phyloP scores from a whole-genome alignment of 2,329 filamentous ascomycete genomes.

The Aspergillus pseudotamarii region DNA sequence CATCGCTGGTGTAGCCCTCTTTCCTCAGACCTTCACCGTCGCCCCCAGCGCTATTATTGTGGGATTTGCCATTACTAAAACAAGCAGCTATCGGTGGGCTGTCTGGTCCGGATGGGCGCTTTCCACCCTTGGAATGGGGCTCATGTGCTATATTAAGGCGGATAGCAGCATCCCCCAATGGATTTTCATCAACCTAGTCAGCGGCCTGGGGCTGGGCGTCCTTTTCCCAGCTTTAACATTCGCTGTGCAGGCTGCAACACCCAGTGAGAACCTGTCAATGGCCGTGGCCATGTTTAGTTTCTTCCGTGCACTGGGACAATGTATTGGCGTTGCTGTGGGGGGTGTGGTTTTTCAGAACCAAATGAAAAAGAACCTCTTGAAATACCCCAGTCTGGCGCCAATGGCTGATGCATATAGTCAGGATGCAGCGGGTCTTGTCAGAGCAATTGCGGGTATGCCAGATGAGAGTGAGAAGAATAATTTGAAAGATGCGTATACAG shows the following conservation, averaged over 20 bases:
- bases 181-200: conserved; percentile 60
- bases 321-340: conserved; percentile 64
- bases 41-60: conserved; percentile 61
- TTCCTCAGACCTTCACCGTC: conserved; percentile 64
- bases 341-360: conserved; percentile 70
- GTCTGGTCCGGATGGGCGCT: conserved; percentile 57
- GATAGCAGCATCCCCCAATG: conserved; percentile 56
- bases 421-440: conserved; percentile 60
- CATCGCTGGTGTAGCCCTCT: conserved; percentile 58
- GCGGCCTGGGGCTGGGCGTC: conserved; percentile 64
- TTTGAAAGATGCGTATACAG: conserved; percentile 55
- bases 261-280: conserved; percentile 59
- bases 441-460: conserved; percentile 58
- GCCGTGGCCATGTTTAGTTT: conserved; percentile 66
- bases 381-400: conserved; percentile 49
- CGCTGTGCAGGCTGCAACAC: conserved; percentile 62
- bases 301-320: conserved; percentile 64
- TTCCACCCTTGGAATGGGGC: conserved; percentile 58
- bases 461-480: conserved; percentile 37
- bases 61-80: conserved; percentile 50
- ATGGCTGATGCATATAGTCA: conserved; percentile 52
- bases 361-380: conserved; percentile 54
- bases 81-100: conserved; percentile 61
- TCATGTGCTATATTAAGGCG: conserved; percentile 24
- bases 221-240: conserved; percentile 64